phyloP scores from a whole-genome alignment of 2,329 filamentous ascomycete species.

The Fusarium tjaetaba region DNA sequence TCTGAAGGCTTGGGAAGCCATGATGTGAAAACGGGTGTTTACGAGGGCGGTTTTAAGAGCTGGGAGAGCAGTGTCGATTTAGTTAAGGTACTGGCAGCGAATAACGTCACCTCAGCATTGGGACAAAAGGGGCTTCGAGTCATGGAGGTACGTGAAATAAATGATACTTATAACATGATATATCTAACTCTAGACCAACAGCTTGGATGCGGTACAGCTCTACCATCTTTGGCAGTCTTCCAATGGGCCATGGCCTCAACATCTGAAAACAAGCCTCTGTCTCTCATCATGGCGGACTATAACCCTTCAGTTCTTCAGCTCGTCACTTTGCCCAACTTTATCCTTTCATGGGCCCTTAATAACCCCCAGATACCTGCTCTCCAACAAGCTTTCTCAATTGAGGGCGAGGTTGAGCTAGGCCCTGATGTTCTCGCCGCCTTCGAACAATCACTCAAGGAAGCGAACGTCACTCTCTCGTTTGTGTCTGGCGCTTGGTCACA shows the following conservation, averaged over 20 bases:
- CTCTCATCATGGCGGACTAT: slow-evolving; percentile 79
- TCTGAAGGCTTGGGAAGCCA: slow-evolving; percentile 68
- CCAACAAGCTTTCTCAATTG: slow-evolving; percentile 58
- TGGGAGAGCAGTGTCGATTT: slow-evolving; percentile 89
- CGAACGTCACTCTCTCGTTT: slow-evolving; percentile 68
- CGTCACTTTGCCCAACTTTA: slow-evolving; percentile 81
- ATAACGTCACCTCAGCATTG: slow-evolving; percentile 49
- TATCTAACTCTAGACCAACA: slow-evolving; percentile 48
- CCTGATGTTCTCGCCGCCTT: slow-evolving; percentile 69
- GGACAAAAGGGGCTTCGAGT: slow-evolving; percentile 53
- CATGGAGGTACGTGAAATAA: slow-evolving; percentile 61
- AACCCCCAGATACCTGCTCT: slow-evolving; percentile 52
- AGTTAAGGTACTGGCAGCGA: slow-evolving; percentile 70
- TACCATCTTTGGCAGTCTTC: slow-evolving; percentile 78
- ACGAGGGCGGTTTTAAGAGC: slow-evolving; percentile 89
- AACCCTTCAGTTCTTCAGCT: slow-evolving; percentile 81
- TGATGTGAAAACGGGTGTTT: slow-evolving; percentile 83
- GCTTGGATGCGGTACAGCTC: slow-evolving; percentile 81
- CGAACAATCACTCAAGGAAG: slow-evolving; percentile 58
- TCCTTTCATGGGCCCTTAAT: slow-evolving; percentile 73
- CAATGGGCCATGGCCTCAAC: slow-evolving; percentile 59
- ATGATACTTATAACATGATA: neutral
- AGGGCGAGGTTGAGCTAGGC: slow-evolving; percentile 72
- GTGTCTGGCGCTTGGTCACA: slow-evolving; percentile 80
- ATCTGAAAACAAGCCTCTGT: slow-evolving; percentile 51